phyloP scores from a whole-genome alignment of 768 basidiomycete genomes.

The Phallus indusiatus region DNA sequence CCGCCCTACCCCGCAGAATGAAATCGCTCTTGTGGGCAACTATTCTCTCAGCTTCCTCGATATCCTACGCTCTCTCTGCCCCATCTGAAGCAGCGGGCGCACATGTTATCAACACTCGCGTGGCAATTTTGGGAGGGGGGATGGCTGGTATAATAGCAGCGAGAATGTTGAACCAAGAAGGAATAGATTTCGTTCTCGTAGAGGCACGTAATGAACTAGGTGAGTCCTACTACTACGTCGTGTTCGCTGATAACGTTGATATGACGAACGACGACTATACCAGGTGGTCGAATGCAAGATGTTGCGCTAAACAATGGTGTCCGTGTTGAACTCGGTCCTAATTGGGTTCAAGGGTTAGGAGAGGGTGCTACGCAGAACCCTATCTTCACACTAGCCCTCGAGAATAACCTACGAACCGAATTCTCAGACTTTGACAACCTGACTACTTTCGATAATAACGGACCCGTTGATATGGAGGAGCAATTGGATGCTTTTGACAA shows the following conservation, averaged over 20 bases:
- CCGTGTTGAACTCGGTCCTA: slow-evolving; percentile 37
- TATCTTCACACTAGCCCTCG: slow-evolving; percentile 45
- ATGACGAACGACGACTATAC: neutral
- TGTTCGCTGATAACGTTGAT: neutral
- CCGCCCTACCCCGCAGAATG: too few relatives aligned
- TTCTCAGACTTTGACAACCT: slow-evolving; percentile 8
- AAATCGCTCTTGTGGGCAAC: too few relatives aligned
- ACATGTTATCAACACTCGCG: slow-evolving; percentile 7
- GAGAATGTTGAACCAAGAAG: slow-evolving; percentile 42
- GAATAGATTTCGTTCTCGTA: slow-evolving; percentile 50
- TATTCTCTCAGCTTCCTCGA: too few relatives aligned
- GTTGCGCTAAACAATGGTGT: slow-evolving; percentile 20
- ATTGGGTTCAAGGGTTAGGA: slow-evolving; percentile 31
- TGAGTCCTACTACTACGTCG: neutral
- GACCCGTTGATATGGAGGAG: slow-evolving; percentile 3
- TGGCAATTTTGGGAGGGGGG: slow-evolving; percentile 42
- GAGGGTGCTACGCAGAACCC: slow-evolving; percentile 47
- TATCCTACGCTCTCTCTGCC: too few relatives aligned
- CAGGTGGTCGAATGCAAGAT: slow-evolving; percentile 42
- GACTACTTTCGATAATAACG: slow-evolving; percentile 8
- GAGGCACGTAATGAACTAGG: slow-evolving; percentile 53
- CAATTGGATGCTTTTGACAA: slow-evolving; percentile 2
- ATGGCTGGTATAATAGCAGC: slow-evolving; percentile 60
- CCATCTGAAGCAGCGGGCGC: neutral
- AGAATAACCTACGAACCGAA: slow-evolving; percentile 38